Evolutionary conservation across 179 eudicot genomes (phyloP), one percentile per base, ranked within the genome.

Genomic region (Spergularia azorica): DNA sequence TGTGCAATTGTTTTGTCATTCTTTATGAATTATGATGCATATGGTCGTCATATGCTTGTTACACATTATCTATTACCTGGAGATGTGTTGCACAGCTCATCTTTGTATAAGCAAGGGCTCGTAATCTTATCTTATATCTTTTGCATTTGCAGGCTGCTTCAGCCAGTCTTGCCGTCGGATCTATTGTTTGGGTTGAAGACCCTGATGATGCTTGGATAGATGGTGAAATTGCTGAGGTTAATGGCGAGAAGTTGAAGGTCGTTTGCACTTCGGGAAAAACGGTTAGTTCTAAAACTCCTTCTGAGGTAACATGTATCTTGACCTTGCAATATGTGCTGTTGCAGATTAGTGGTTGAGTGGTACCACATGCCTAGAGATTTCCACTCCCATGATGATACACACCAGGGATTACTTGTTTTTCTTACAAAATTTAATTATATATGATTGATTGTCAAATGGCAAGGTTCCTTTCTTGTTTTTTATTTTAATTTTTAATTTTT

Each of bases 141-240:
- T 78, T 80, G 79, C 79, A 59, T 77, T 74, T 88, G 85, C 81
- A 95, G 99, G 99, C 90, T 89, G 86, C 84, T 76, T 87, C 91
- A 67, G 88, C 76, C 79, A 86, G 86, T 83, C 75, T 88, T 70
- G 91, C 90, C 59, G 88, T 89, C 67, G 96, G 98, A 41, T 88
- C 97, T 68, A 93, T 92, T 80, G 98, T 94, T 73, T 94, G 98
- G 98, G 83, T 88, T 82, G 98, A 91, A 83, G 97, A 94, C 84
- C 88, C 92, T 73, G 92, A 89, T 67, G 93, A 39, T 70, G 97
- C 96, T 80, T 94, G 98, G 98, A 67, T 94, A 60, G 98, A 94
- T 80, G 98, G 98, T 72, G 97, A 94, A 82, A 91, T 94, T 83
- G 79, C 89, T 75, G 88, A 81, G 83, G 89, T 87, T 78, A 85